Percentiles rank a stretch among this genome's conserved stretches.
These are phyloP conservation scores for Penicillium sp. DNA, from an alignment of 2,329 filamentous ascomycete genomes.

Conservation along the genomic window DNA sequence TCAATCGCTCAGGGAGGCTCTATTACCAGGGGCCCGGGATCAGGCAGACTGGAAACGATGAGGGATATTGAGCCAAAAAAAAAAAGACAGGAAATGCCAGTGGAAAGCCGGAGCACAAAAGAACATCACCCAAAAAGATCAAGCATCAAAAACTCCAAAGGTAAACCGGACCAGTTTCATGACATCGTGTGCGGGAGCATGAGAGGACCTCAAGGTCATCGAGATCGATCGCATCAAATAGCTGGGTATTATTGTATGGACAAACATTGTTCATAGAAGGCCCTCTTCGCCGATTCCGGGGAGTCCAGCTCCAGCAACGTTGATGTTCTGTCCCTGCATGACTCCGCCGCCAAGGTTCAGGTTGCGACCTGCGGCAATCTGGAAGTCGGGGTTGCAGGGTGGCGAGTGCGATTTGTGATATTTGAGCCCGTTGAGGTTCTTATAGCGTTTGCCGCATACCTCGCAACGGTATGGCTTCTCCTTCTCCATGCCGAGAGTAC, in stretches of 20 bases:
- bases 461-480: constrained; percentile 99
- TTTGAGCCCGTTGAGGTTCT: constrained; percentile 97
- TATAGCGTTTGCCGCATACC: constrained; percentile 95
- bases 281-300: constrained; percentile 46
- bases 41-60: constrained; percentile 11
- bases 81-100: constrained; percentile 1
- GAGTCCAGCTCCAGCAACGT: constrained; percentile 47
- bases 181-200: constrained; percentile 24
- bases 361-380: constrained; percentile 47
- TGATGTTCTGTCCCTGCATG: constrained; percentile 46
- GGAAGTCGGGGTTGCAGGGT: constrained; percentile 80
- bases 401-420: constrained; percentile 85
- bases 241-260: constrained; percentile 24
- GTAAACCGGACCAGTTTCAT: constrained; percentile 20
- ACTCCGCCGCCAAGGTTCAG: constrained; percentile 40
- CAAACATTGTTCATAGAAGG: constrained; percentile 29
- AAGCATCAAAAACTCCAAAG: constrained; percentile 17
- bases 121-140: background rate
- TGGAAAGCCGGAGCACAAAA: constrained; percentile 7
- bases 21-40: constrained; percentile 14
- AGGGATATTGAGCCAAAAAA: constrained; percentile 22
- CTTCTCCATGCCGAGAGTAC: constrained; percentile 98
- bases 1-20: constrained; percentile 17
- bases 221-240: constrained; percentile 29
- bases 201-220: constrained; percentile 21